These are phyloP conservation scores for Helicocarpus griseus DNA, from an alignment of 2,329 filamentous ascomycete genomes.

Conservation along the genomic window DNA sequence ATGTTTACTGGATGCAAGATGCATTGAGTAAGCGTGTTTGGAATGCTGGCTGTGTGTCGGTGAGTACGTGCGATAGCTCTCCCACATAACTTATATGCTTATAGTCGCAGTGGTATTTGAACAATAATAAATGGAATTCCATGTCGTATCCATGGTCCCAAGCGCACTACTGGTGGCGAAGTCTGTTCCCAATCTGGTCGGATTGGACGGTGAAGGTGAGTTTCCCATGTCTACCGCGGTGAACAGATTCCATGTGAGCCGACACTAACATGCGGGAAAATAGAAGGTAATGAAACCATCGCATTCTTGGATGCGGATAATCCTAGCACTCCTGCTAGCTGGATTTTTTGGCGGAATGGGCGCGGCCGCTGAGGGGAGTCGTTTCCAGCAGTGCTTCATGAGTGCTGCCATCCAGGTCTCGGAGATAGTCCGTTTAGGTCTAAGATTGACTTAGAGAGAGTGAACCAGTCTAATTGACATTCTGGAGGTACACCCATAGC, in stretches of 20 bases:
- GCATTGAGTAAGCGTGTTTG: conserved; percentile 38
- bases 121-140: conserved; percentile 19
- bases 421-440: no score
- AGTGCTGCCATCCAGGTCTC: no score
- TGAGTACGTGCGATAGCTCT: conserved; percentile 13
- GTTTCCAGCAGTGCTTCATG: no score
- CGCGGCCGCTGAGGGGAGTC: no score
- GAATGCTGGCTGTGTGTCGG: conserved; percentile 26
- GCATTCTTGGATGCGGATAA: background rate
- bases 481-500: no score
- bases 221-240: no score
- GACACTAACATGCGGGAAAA: no score
- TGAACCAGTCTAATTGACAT: no score
- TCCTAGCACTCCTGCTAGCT: background rate
- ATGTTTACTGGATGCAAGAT: conserved; percentile 37
- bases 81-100: background rate
- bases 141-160: conserved; percentile 22
- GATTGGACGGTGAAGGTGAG: conserved; percentile 17
- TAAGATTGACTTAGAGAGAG: no score
- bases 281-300: background rate
- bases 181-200: conserved; percentile 19
- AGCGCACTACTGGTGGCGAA: conserved; percentile 19
- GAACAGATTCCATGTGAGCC: no score
- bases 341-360: background rate
- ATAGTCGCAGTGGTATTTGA: conserved; percentile 16